Evolutionary conservation across 192 early-diverging fungal genomes (phyloP).

Genomic region (Funneliformis geosporum): DNA sequence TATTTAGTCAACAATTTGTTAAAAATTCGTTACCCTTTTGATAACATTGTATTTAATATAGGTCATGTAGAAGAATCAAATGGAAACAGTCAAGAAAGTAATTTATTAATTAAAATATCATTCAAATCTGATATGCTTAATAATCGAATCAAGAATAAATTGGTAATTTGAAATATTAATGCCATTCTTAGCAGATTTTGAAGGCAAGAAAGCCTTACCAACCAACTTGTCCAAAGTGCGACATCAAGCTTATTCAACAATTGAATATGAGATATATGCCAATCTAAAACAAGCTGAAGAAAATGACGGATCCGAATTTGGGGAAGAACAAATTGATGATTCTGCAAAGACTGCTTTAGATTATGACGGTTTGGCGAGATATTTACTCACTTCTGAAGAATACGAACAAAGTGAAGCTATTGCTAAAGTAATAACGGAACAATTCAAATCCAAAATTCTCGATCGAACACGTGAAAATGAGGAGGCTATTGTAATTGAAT

Average conservation of each 20-base stretch:
- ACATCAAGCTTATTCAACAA: slow-evolving; percentile 11
- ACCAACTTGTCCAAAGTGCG: background rate
- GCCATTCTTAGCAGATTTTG: background rate
- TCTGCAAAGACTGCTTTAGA: background rate
- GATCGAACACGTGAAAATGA: slow-evolving; percentile 37
- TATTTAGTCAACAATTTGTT: background rate
- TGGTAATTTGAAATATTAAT: background rate
- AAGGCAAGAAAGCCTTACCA: slow-evolving; percentile 13
- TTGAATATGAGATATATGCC: slow-evolving; percentile 27
- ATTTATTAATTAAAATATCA: slow-evolving; percentile 9
- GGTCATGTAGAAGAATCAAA: background rate
- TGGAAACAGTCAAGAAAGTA: slow-evolving; percentile 24
- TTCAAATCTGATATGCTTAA: background rate
- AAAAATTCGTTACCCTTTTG: background rate
- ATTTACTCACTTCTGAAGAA: background rate
- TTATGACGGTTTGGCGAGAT: slow-evolving; percentile 11
- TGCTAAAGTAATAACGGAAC: slow-evolving; percentile 34
- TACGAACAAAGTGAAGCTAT: slow-evolving; percentile 13
- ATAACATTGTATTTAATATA: background rate
- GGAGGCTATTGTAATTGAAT: slow-evolving; percentile 35
- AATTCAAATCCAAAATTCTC: slow-evolving; percentile 36
- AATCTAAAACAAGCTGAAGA: background rate
- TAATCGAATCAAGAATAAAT: background rate
- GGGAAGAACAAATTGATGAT: background rate
- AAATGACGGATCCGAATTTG: background rate